Conservation (phyloP, 2,329 filamentous ascomycete genomes). For the Lachnellula arida region DNA sequence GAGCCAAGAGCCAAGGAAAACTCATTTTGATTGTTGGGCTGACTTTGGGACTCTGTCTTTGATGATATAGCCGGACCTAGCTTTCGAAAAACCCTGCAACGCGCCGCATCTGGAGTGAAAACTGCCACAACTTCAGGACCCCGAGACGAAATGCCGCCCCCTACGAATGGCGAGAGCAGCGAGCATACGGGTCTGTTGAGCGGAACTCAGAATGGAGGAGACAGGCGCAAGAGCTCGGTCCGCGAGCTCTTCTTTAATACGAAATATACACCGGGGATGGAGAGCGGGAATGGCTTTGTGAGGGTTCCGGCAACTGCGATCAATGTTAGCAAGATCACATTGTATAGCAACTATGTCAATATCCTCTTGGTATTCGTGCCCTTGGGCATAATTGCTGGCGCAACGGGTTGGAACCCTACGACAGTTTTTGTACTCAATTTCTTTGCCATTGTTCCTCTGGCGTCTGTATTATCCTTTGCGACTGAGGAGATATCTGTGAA, state of each 20-base stretch:
- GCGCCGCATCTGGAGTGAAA: conserved; percentile 11
- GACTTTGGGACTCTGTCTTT: conserved; percentile 10
- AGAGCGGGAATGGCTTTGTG: conserved; percentile 28
- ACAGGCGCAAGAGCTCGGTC: conserved; percentile 14
- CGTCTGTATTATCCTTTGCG: conserved; percentile 39
- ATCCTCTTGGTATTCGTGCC: conserved; percentile 74
- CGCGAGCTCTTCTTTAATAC: conserved; percentile 25
- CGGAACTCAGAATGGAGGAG: conserved; percentile 16
- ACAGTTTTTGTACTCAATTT: conserved; percentile 55
- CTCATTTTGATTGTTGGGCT: conserved; percentile 17
- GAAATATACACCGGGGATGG: conserved; percentile 26
- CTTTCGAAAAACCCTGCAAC: conserved; percentile 21
- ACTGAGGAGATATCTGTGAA: conserved; percentile 40
- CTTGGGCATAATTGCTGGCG: conserved; percentile 64
- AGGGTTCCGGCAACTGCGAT: conserved; percentile 24
- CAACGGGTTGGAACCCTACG: conserved; percentile 45
- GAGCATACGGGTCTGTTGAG: conserved; percentile 27
- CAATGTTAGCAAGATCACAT: conserved; percentile 31
- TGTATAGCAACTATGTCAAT: conserved; percentile 55
- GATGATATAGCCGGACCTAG: conserved; percentile 20
- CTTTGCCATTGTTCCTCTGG: conserved; percentile 55
- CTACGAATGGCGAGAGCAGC: conserved; percentile 18
- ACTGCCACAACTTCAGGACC: not conserved
- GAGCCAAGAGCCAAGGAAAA: conserved; percentile 17
- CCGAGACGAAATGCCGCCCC: conserved; percentile 9